Evolutionary conservation across 352 stramenopile genomes (phyloP), one percentile per base, ranked within the genome.

Genomic region (Plasmopara muralis): DNA sequence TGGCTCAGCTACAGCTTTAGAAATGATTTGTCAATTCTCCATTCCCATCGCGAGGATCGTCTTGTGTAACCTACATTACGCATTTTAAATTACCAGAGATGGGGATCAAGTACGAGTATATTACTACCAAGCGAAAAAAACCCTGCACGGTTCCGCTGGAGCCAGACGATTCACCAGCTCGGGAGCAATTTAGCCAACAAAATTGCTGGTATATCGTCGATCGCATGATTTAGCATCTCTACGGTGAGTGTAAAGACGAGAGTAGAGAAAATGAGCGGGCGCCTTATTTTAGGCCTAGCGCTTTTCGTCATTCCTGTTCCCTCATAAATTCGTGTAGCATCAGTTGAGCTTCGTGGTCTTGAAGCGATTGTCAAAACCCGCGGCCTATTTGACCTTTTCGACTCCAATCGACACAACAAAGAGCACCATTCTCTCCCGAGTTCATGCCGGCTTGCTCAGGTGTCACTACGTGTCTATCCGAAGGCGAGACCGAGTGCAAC

Each of bases 401-500:
- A 5, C 10, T 12, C 2, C 31, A 25, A 25, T 25, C 20, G 20
- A 25, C 20, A 25, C 20, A 25, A 25, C 20, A 25, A 25, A 25
- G 1, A 3, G 20, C 20, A 25, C 20, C 20, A 25, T 2, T 5
- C 48, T 71, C 47, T 53, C 43, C 54, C 10, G 33, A 46, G 43
- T 47, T 60, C 34, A 55, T 58, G 47, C 55, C 47, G 37, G 53
- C 15, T 28, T 89, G 78, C 47, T 60, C 58, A 28, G 70, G 57
- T 1, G 62, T 69, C 12, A 74, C 55, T 15, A 55, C 50, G 7
- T 89, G 79, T 68, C 47, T 87, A 29, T 69, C 70, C 6, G 70
- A 85, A 25, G 79, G 79, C n/a, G 65, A 70, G 12, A 77, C 62
- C 30, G 55, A 68, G 37, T 89, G 79, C 52, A 63, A 73, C 30